Percentiles rank a stretch among this genome's conserved stretches.
Evolutionary conservation across 768 basidiomycete species (phyloP).

Genomic region (Phanerochaete sordida): DNA sequence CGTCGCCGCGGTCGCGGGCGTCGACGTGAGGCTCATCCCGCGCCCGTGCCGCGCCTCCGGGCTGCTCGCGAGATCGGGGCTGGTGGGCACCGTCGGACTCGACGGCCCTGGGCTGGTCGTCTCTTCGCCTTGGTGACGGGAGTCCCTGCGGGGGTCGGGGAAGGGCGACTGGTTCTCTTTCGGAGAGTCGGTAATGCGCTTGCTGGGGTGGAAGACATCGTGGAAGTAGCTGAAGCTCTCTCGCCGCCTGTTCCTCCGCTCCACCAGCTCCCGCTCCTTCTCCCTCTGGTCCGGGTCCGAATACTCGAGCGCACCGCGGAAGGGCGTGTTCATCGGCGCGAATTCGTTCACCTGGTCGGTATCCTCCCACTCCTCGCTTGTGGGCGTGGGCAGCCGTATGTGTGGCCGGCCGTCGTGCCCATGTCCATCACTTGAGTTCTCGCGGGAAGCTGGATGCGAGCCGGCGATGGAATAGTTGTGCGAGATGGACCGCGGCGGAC

Average conservation of each 20-base stretch:
- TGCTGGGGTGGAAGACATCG: slow-evolving; percentile 51
- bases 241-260: slow-evolving; percentile 53
- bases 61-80: not conserved
- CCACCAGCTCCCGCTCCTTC: slow-evolving; percentile 36
- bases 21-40: not conserved
- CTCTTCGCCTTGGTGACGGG: not conserved
- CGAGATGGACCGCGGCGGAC: slow-evolving; percentile 71
- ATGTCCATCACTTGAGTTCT: slow-evolving; percentile 15
- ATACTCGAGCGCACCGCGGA: slow-evolving; percentile 62
- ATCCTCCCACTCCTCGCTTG: slow-evolving; percentile 31
- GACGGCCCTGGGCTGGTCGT: not conserved
- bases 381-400: slow-evolving; percentile 13
- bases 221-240: slow-evolving; percentile 41
- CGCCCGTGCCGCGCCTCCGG: not conserved
- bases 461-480: slow-evolving; percentile 54
- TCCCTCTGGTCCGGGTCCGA: slow-evolving; percentile 31
- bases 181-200: slow-evolving; percentile 36
- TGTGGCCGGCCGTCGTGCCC: slow-evolving; percentile 14
- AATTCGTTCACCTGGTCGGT: slow-evolving; percentile 33
- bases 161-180: slow-evolving; percentile 13
- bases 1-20: not conserved
- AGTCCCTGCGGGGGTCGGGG: not conserved
- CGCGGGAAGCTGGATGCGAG: slow-evolving; percentile 13
- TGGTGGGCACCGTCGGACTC: not conserved
- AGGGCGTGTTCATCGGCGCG: slow-evolving; percentile 38